Base-by-base conservation (phyloP, 2,329 filamentous ascomycete species). In the Fusarium pseudoanthophilum region DNA sequence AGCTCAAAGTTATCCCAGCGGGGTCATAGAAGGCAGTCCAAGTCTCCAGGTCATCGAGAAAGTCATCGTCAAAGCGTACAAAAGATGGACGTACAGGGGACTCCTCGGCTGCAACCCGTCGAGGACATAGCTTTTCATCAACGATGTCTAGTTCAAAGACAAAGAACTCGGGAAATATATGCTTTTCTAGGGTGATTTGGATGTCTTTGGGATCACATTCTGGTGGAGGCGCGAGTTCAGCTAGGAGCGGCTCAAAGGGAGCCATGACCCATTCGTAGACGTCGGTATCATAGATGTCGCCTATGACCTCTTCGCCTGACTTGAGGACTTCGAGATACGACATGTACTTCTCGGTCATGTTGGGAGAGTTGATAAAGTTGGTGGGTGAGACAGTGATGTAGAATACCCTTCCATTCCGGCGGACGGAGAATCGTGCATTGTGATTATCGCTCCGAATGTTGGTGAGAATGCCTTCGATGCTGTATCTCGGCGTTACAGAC, bases 21-120 rank as follows among this genome's bases (percentile, higher is more conserved):
- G 73, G 76, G 59, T 78, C 61, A 28, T 76, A 79, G 14, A 75
- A 73, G 5, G 40, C 16, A 34, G 75, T 73, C 73, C 69, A 79
- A 11, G 59, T 71, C 58, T 78, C 70, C 16, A 78, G 15, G 20
- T 78, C 67, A 24, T 73, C 60, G 10, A 74, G 61, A 20, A 79
- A 67, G 24, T 67, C 51, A 4, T 76, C 53, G 13, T 74, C 53
- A 26, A 75, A 75, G 51, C 26, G 46, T 43, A 60, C 13, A 24
- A 65, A 70, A 11, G 73, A 75, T 15, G 69, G 69, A 3, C 52
- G 20, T 43, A 67, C 30, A 9, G 67, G 69, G 2, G 67, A 67
- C 21, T 5, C 7, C 46, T 72, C 30, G 4, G 24, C 53, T 30
- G 13, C 43, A 16, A 75, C 36, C 57, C 55, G 67, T 37, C 67